A percentile compares a stretch with the other conserved stretches of the same genome.
Conservation (phyloP, 768 basidiomycete genomes). For the Rhizopogon roseolus region DNA sequence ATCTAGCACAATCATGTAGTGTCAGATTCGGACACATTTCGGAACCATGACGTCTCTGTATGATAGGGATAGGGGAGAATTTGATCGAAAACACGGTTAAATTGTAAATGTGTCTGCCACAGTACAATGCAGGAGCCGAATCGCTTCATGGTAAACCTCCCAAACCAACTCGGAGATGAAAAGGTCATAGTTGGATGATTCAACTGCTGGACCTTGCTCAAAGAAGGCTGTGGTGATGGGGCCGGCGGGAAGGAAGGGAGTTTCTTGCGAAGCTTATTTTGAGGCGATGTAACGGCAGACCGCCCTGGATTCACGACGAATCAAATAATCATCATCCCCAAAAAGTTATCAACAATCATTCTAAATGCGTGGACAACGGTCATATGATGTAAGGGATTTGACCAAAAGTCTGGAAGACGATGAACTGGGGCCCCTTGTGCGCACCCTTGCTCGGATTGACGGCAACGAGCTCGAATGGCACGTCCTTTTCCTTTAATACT, state of each 20-base stretch:
- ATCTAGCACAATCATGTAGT: too few relatives aligned
- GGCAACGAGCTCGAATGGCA: constrained; percentile 46
- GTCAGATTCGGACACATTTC: too few relatives aligned
- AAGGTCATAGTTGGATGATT: constrained; percentile 47
- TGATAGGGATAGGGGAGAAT: too few relatives aligned
- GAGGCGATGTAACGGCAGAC: constrained; percentile 36
- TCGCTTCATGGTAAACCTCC: constrained; percentile 41
- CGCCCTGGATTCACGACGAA: constrained; percentile 38
- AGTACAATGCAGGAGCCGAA: background rate
- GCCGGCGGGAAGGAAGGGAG: constrained; percentile 32
- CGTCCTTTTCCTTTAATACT: constrained; percentile 47
- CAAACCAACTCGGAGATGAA: constrained; percentile 32
- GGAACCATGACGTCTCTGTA: too few relatives aligned
- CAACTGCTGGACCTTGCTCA: constrained; percentile 48
- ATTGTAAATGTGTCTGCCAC: too few relatives aligned
- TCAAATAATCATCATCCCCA: constrained; percentile 35
- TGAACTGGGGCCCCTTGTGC: constrained; percentile 43
- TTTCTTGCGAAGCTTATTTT: constrained; percentile 34
- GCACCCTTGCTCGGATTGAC: constrained; percentile 38
- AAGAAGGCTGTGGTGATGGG: constrained; percentile 35
- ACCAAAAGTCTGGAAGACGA: constrained; percentile 52
- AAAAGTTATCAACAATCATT: background rate
- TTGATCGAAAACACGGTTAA: too few relatives aligned
- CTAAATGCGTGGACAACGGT: background rate
- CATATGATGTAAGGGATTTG: constrained; percentile 35